Conservation (phyloP, 176 grass and related monocot species). For the Thinopyrum elongatum region DNA sequence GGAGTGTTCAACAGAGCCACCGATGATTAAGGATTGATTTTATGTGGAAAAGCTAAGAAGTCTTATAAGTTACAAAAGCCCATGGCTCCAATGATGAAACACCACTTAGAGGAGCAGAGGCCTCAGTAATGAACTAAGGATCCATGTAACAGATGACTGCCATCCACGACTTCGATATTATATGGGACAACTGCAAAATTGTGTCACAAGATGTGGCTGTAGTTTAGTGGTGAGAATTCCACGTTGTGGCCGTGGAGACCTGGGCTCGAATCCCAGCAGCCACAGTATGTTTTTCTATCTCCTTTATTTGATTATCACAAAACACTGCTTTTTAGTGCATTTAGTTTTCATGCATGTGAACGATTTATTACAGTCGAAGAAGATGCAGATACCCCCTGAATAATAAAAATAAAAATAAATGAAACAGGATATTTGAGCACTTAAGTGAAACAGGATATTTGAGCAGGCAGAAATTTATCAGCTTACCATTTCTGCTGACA, state of each 20-base stretch:
- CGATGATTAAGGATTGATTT: background rate
- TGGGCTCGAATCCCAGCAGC: constrained; percentile 92
- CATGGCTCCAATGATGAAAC: background rate
- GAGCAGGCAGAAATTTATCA: constrained; percentile 9
- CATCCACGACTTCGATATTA: background rate
- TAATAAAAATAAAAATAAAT: no score
- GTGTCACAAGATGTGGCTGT: constrained; percentile 18
- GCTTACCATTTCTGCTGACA: constrained; percentile 87
- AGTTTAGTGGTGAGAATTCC: constrained; percentile 98
- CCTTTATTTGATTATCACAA: background rate
- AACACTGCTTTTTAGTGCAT: background rate
- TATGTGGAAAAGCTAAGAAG: background rate
- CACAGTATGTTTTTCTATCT: background rate
- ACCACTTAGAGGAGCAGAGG: no score
- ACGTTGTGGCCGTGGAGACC: constrained; percentile 91
- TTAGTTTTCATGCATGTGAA: constrained; percentile 3
- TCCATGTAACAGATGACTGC: background rate
- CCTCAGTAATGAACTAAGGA: background rate
- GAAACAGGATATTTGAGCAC: background rate
- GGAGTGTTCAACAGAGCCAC: background rate
- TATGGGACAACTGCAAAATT: background rate
- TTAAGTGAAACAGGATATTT: background rate
- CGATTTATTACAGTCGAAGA: no score
- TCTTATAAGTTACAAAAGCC: background rate
- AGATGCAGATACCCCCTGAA: no score